Evolutionary conservation across 108 stramenopile genomes (phyloP).

Genomic region (Cyclotella cryptica): DNA sequence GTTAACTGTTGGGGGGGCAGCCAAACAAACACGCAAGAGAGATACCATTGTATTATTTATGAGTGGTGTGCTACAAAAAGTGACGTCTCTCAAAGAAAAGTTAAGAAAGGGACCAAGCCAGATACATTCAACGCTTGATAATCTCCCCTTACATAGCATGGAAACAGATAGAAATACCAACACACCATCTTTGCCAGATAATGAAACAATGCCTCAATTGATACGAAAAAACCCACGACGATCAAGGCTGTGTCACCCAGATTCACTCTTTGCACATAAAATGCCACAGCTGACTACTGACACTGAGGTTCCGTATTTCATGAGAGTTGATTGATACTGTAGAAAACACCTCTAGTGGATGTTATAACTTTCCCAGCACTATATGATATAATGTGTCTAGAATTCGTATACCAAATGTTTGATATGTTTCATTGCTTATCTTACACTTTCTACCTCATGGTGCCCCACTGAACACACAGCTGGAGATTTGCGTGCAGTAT

Average conservation of each 20-base stretch:
- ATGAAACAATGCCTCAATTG: background rate
- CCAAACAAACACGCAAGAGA: background rate
- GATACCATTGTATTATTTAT: background rate
- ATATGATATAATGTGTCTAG: too few species aligned
- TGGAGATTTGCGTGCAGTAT: too few species aligned
- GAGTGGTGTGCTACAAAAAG: background rate
- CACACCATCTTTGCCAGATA: background rate
- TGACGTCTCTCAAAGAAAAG: background rate
- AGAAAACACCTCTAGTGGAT: too few species aligned
- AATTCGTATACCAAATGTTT: too few species aligned
- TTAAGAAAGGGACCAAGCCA: too few species aligned
- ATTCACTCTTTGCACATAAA: background rate
- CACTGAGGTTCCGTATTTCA: constrained; percentile 11
- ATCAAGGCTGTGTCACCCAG: constrained; percentile 2
- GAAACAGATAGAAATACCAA: background rate
- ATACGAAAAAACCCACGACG: constrained; percentile 15
- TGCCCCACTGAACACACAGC: too few species aligned
- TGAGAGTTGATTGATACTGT: background rate
- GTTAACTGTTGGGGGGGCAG: constrained; percentile 34
- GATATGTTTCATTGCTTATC: too few species aligned
- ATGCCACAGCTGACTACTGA: background rate
- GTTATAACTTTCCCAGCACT: too few species aligned
- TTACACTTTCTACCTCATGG: too few species aligned
- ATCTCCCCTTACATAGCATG: background rate
- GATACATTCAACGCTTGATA: background rate